phyloP scores from a whole-genome alignment of 768 basidiomycete species.

The Psilocybe cyanescens region DNA sequence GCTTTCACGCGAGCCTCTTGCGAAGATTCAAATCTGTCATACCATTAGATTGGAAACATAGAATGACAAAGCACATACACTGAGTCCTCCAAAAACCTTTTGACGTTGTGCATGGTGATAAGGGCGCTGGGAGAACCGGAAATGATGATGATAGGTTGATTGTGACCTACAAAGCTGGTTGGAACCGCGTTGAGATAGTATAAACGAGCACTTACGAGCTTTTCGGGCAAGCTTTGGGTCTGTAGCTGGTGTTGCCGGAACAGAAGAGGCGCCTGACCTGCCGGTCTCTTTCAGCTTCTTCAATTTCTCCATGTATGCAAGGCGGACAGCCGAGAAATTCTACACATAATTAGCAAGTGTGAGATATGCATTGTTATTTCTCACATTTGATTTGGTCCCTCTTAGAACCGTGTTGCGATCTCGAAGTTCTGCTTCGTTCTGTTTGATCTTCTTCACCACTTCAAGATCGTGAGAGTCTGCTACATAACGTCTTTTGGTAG shows the following conservation, averaged over 20 bases:
- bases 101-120: slow-evolving; percentile 98
- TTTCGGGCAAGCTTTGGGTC: slow-evolving; percentile 71
- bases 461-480: slow-evolving; percentile 80
- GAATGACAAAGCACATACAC: slow-evolving; percentile 46
- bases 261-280: slow-evolving; percentile 47
- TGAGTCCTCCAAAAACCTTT: slow-evolving; percentile 90
- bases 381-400: slow-evolving; percentile 82
- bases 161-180: slow-evolving; percentile 52
- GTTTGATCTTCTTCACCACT: slow-evolving; percentile 82
- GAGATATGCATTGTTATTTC: slow-evolving; percentile 27
- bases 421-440: slow-evolving; percentile 76
- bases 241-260: slow-evolving; percentile 43
- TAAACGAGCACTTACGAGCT: slow-evolving; percentile 53
- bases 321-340: slow-evolving; percentile 80
- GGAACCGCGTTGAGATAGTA: background rate
- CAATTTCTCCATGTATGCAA: slow-evolving; percentile 73
- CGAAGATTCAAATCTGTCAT: slow-evolving; percentile 69
- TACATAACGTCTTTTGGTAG: slow-evolving; percentile 77
- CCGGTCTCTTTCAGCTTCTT: slow-evolving; percentile 76
- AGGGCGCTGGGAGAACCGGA: slow-evolving; percentile 94
- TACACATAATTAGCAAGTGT: slow-evolving; percentile 29
- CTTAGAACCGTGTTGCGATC: slow-evolving; percentile 85
- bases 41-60: background rate
- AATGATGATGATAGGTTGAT: slow-evolving; percentile 95
- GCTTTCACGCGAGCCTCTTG: slow-evolving; percentile 74